These are phyloP conservation scores for Gracilariopsis chorda DNA, from an alignment of 23 red algal genomes.

Conservation along the genomic window DNA sequence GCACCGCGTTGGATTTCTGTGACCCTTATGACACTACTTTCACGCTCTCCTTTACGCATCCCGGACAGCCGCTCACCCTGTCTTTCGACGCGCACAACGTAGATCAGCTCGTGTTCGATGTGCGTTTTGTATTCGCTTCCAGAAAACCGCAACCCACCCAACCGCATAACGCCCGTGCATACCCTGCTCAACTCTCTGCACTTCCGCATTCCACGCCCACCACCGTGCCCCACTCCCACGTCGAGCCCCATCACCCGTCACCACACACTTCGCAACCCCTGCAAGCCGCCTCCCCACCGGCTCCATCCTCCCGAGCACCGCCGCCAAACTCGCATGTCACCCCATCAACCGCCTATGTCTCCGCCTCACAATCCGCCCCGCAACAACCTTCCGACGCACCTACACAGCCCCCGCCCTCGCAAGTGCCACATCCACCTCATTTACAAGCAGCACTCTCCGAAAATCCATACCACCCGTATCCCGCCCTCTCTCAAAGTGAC, in stretches of 20 bases:
- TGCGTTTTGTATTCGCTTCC: slow-evolving; percentile 34
- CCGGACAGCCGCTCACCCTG: background rate
- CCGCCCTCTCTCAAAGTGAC: background rate
- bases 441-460: no score
- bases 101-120: background rate
- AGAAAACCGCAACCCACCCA: background rate
- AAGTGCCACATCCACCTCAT: background rate
- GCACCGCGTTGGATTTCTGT: slow-evolving; percentile 50
- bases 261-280: background rate
- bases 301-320: background rate
- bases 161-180: background rate
- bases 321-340: background rate
- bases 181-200: background rate
- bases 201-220: background rate
- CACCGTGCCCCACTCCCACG: background rate
- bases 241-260: background rate
- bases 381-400: background rate
- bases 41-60: background rate
- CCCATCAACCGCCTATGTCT: background rate
- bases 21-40: slow-evolving; percentile 23
- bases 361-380: background rate
- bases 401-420: background rate
- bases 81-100: background rate
- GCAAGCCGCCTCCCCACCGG: background rate
- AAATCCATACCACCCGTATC: no score